Base-by-base conservation (phyloP, 208 protist species). In the Wallacemonas sp. region DNA sequence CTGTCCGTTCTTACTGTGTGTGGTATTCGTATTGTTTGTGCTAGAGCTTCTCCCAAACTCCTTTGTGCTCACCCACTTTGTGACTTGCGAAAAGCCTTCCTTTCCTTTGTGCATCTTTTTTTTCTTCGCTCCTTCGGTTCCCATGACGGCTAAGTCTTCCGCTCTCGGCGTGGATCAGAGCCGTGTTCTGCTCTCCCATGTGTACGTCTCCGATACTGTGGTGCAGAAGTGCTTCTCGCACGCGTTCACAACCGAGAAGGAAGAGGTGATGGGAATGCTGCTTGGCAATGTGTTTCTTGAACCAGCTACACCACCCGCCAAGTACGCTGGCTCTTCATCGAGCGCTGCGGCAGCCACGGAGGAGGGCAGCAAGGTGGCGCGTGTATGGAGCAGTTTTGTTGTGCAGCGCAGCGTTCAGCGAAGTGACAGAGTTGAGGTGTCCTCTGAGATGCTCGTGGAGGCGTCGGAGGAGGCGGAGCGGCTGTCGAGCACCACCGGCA, bases 191-290 rank as follows among this genome's bases (percentile, higher is more conserved):
- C 76, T 88, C 17, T 70, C 75, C 28, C 70, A 77, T n/a, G 79
- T 94, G 14, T 63, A 31, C 30, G 47, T 95, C 1, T 74, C 69
- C 1, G 76, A 93, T 27, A 79, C 60, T 24, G 87, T 93, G 17
- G 49, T 87, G 15, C 68, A 84, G 46, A 64, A 70, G n/a, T 94
- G 91, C 62, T 53, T 92, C 8, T 41, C 64, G 1, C 88, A 96
- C 51, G 84, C 88, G 36, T 79, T 90, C 41, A 80, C 75, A 6
- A 93, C 81, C 1, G 84, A 92, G 38, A 77, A 85, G 41, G 86
- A 95, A 63, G 88, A 95, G 70, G 80, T 96, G 21, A 90, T 92
- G 77, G 84, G 91, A 6, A 42, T 95, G 41, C 74, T 91, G 30
- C 64, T 95, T 0, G 86, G 91, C 53, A 65, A 75, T 36, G 38